Conservation (phyloP, 257 asterid genomes). For the Coffea canephora region DNA sequence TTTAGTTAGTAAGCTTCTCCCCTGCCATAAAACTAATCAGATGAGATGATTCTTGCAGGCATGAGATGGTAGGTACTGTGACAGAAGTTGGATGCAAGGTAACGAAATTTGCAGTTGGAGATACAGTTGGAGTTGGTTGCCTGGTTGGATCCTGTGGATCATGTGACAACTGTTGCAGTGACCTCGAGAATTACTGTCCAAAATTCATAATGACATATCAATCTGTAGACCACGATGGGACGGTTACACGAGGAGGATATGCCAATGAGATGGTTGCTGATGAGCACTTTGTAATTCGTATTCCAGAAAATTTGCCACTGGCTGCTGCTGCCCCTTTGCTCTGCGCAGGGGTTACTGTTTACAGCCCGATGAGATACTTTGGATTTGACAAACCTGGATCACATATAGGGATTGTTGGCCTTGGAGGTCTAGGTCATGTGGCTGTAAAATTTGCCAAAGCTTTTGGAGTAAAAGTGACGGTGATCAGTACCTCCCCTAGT, state of each 20-base stretch:
- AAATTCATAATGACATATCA: neutral
- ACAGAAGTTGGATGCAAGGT: slow-evolving; percentile 47
- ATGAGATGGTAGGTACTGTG: slow-evolving; percentile 38
- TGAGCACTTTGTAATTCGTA: slow-evolving; percentile 10
- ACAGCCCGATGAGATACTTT: no score
- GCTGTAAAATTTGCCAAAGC: slow-evolving; percentile 1
- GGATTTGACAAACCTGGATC: no score
- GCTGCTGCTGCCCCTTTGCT: slow-evolving; percentile 11
- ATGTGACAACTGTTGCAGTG: slow-evolving; percentile 29
- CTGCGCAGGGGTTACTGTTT: no score
- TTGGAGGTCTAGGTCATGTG: no score
- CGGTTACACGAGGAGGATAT: slow-evolving; percentile 17
- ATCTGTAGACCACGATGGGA: neutral
- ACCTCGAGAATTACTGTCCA: slow-evolving; percentile 29
- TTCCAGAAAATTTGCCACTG: slow-evolving; percentile 12
- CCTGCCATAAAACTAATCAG: neutral
- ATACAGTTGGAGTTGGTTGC: slow-evolving; percentile 42
- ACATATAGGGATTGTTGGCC: no score
- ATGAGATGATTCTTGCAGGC: slow-evolving; percentile 27
- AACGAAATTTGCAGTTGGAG: slow-evolving; percentile 33
- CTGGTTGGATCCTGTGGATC: slow-evolving; percentile 37
- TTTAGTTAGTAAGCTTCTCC: neutral
- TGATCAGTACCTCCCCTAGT: slow-evolving; percentile 21
- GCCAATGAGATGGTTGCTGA: slow-evolving; percentile 15
- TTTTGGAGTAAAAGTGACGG: slow-evolving; percentile 14